Evolutionary conservation across 148 eudicot species (phyloP), one percentile per base, ranked within the genome.

Genomic region (Pouteria glomerata): DNA sequence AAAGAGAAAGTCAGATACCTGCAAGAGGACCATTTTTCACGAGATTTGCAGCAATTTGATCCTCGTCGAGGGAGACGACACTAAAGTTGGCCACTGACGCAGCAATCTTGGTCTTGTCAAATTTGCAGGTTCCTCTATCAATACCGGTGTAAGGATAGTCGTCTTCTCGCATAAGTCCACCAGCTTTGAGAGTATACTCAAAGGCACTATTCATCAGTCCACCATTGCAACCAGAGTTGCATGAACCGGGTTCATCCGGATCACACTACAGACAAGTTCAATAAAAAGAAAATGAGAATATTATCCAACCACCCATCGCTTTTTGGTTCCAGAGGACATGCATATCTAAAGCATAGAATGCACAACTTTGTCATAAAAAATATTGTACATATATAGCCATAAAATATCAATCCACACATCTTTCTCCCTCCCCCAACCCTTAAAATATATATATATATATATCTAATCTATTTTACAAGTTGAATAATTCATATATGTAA

Each of bases 131-230:
- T 66, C 82, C 80, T 59, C 77, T 77, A 59, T 78, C 83, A 6
- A 39, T 58, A 33, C 88, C 85, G 0, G 82, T 82, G 77, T 88
- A 88, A 24, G 92, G 86, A 70, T 88, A 88, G 69, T 88, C 88
- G 42, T 80, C 74, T 77, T 88, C 92, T 29, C 79, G 75, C 89
- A 84, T 82, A 33, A 85, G 57, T 39, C 92, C 92, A 50, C 88
- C 92, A 44, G 81, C 70, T 80, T 88, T 86, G 21, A 85, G 76
- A 41, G 83, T 71, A 74, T 88, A 88, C 79, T 88, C 92, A 53
- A 86, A 86, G 27, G 92, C 92, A 75, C 86, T 88, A 82, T 88
- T 88, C 92, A 88, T 88, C 75, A 88, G 81, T 66, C 93, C 93
- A 51, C 93, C 93, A 57, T 50, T 63, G 76, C 90, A 88, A 55